Evolutionary conservation across 768 basidiomycete species (phyloP).

Genomic region (Hydnum rufescens): DNA sequence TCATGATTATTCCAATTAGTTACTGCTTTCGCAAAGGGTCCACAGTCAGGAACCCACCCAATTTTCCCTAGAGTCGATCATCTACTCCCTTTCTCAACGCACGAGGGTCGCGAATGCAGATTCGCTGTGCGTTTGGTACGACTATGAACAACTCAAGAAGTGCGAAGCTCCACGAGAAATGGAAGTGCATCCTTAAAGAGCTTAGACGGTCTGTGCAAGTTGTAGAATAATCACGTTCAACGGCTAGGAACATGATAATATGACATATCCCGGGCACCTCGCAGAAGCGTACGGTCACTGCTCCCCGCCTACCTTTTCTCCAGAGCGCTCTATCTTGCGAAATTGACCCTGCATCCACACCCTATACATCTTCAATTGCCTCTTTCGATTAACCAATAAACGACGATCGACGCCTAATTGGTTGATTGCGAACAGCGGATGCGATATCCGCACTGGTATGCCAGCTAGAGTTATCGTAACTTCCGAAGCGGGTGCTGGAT

Average conservation of each 20-base stretch:
- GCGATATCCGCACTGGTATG: no score
- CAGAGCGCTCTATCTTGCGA: no score
- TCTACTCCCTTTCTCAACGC: conserved; percentile 2
- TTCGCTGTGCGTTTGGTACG: conserved; percentile 7
- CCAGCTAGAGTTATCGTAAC: no score
- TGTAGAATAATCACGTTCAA: no score
- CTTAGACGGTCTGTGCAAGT: no score
- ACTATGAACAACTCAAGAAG: conserved; percentile 6
- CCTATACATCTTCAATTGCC: conserved; percentile 92
- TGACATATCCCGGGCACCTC: no score
- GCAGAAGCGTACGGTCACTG: no score
- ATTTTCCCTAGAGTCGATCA: neutral
- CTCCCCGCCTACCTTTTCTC: neutral
- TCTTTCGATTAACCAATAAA: conserved; percentile 79
- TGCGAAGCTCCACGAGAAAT: conserved; percentile 2
- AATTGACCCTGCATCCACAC: conserved; percentile 90
- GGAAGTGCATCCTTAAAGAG: neutral
- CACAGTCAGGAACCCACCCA: conserved; percentile 3
- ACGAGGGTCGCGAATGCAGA: conserved; percentile 1
- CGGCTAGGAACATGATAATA: no score
- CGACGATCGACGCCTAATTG: conserved; percentile 81
- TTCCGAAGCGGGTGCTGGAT: no score
- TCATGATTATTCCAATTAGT: neutral
- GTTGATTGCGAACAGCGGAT: conserved; percentile 56
- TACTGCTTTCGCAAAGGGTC: conserved; percentile 4